phyloP scores from a whole-genome alignment of 1,139 yeast genomes.

The Kodamaea arcana region DNA sequence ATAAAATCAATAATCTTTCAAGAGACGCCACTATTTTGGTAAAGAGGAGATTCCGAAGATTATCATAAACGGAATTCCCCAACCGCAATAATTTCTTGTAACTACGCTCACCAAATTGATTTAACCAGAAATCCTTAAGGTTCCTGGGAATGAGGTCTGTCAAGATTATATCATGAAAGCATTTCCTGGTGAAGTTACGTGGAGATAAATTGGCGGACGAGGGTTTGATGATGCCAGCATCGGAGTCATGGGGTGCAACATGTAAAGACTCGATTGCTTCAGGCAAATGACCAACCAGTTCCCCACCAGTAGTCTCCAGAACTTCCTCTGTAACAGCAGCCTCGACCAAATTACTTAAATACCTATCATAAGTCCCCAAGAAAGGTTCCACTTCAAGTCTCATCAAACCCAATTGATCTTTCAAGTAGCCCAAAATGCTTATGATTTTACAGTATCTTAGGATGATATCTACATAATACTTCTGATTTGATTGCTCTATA shows the following conservation, averaged over 20 bases:
- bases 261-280: too few relatives aligned
- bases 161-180: slow-evolving; percentile 48
- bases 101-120: slow-evolving; percentile 66
- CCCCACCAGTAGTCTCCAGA: slow-evolving; percentile 4
- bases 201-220: too few relatives aligned
- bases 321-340: slow-evolving; percentile 5
- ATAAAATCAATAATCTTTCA: slow-evolving; percentile 54
- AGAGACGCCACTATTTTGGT: slow-evolving; percentile 50
- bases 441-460: slow-evolving; percentile 28
- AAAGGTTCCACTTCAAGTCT: slow-evolving; percentile 40
- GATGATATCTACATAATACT: slow-evolving; percentile 20
- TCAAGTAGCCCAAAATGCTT: slow-evolving; percentile 28
- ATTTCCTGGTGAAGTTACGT: too few relatives aligned
- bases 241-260: slow-evolving; percentile 2
- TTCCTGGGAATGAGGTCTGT: slow-evolving; percentile 52
- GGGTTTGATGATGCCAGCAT: slow-evolving; percentile 3
- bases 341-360: slow-evolving; percentile 29
- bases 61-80: slow-evolving; percentile 50
- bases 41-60: slow-evolving; percentile 41
- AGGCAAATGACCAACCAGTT: too few relatives aligned
- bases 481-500: slow-evolving; percentile 9
- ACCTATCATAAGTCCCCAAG: slow-evolving; percentile 36
- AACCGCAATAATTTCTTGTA: slow-evolving; percentile 53
- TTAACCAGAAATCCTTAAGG: slow-evolving; percentile 40
- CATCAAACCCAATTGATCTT: slow-evolving; percentile 35